phyloP scores from a whole-genome alignment of 2,329 filamentous ascomycete genomes.

The Didymella arachidicola region DNA sequence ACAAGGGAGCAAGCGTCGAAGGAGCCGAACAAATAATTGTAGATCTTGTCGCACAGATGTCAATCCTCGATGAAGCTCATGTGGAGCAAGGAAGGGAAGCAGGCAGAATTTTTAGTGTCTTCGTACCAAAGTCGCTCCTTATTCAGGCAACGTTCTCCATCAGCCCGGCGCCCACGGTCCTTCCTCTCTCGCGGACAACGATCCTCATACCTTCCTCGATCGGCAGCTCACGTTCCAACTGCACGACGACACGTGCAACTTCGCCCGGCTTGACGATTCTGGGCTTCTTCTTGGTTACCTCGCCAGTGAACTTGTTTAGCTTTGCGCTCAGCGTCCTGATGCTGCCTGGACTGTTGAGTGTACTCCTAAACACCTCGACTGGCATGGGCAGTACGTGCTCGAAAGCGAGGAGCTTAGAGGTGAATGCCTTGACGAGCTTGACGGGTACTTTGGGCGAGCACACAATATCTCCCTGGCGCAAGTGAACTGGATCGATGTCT shows the following conservation, averaged over 20 bases:
- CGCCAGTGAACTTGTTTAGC: constrained; percentile 80
- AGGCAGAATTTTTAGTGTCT: no score
- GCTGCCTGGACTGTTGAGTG: constrained; percentile 78
- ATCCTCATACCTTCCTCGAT: constrained; percentile 82
- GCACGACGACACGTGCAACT: constrained; percentile 79
- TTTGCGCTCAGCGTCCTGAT: constrained; percentile 75
- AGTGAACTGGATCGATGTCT: constrained; percentile 83
- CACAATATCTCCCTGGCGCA: constrained; percentile 82
- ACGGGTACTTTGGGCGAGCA: constrained; percentile 75
- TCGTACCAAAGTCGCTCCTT: no score
- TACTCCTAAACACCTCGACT: constrained; percentile 86
- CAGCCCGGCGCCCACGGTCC: constrained; percentile 86
- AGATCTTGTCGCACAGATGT: no score
- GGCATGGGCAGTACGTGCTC: constrained; percentile 88
- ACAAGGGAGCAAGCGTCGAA: no score
- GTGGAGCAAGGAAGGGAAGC: no score
- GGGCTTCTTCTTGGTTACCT: constrained; percentile 81
- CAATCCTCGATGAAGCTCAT: no score
- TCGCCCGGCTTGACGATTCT: constrained; percentile 81
- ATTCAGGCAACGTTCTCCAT: constrained; percentile 64
- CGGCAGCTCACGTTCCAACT: constrained; percentile 76
- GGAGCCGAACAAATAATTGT: no score
- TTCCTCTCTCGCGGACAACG: constrained; percentile 79
- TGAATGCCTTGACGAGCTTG: constrained; percentile 74
- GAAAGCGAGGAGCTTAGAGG: constrained; percentile 85